Evolutionary conservation across 352 stramenopile species (phyloP).

Genomic region (Phytophthora parvispora): DNA sequence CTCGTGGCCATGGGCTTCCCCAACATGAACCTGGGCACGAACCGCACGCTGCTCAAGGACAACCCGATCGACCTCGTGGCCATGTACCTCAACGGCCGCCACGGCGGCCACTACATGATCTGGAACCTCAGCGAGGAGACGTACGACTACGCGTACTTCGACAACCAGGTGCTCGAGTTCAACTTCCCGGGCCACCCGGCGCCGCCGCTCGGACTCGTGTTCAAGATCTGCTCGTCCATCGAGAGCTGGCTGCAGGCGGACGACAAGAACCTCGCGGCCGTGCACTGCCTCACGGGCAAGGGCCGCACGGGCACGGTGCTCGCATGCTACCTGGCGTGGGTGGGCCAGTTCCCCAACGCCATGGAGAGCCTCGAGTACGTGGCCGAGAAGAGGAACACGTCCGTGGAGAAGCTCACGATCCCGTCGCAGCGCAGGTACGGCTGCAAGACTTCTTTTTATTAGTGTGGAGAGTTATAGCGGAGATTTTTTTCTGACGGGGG

Average conservation of each 20-base stretch:
- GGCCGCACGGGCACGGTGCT: slow-evolving; percentile 96
- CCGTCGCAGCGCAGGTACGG: slow-evolving; percentile 94
- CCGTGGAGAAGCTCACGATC: slow-evolving; percentile 96
- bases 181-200: slow-evolving; percentile 98
- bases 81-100: slow-evolving; percentile 95
- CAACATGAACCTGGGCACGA: slow-evolving; percentile 85
- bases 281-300: slow-evolving; percentile 98
- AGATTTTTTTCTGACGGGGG: too few relatives aligned
- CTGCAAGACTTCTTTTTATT: slow-evolving; percentile 1
- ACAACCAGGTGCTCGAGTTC: slow-evolving; percentile 98
- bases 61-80: slow-evolving; percentile 94
- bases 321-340: slow-evolving; percentile 97
- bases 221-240: slow-evolving; percentile 98
- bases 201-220: slow-evolving; percentile 96
- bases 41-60: slow-evolving; percentile 82
- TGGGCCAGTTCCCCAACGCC: slow-evolving; percentile 92
- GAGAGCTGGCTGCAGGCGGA: slow-evolving; percentile 98
- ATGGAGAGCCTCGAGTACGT: slow-evolving; percentile 96
- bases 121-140: slow-evolving; percentile 99
- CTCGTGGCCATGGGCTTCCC: slow-evolving; percentile 95
- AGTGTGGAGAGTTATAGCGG: slow-evolving; percentile 1
- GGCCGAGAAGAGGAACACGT: slow-evolving; percentile 86
- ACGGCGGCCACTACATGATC: slow-evolving; percentile 98
- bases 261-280: slow-evolving; percentile 95
- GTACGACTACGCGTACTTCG: slow-evolving; percentile 96